Base-by-base conservation (phyloP, 495 filamentous ascomycete species). In the Aspergillus hancockii region DNA sequence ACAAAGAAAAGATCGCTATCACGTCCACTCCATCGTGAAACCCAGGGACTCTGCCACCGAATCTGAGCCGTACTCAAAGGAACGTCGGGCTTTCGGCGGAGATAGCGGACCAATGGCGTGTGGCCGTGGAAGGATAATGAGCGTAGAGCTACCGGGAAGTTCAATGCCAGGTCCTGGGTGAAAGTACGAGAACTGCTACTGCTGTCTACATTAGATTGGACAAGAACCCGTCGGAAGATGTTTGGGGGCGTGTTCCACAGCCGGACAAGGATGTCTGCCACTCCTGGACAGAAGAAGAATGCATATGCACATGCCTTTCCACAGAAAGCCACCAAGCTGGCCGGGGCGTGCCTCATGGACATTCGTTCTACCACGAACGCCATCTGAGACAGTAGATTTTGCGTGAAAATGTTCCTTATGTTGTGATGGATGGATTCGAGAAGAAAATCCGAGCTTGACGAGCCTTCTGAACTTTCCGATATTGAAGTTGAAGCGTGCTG, bases 1-100 rank as follows among this genome's bases (percentile, higher is more conserved):
- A 97, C 87, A 75, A 90, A 98, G 66, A 98, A 90, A 47, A 98
- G 75, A 73, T 97, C 94, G 13, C 89, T 96, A 62, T 98, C 94
- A 18, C 87, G 85, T 9, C 94, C 94, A 61, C 82, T 86, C 94
- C 94, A 98, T 51, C 92, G 85, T 30, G 85, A 82, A 6, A 88
- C 75, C 94, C 94, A 98, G 0, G 87, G 86, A 5, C 93, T 91
- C 64, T 89, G 80, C 93, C 93, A 98, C 28, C 84, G 75, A 28
- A 97, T 89, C 65, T 88, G 85, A 38, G 83, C 76, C 8, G 86
- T 86, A 34, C 84, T 85, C 25, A 95, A 65, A 14, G 92, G 90
- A 16, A 85, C 71, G 52, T 86, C 83, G 12, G 88, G 84, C 34
- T 84, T 82, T 57, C 81, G 81, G 18, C 89, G 89, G 43, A 98